Conservation (phyloP, 768 basidiomycete species). For the Mycena vitilis region DNA sequence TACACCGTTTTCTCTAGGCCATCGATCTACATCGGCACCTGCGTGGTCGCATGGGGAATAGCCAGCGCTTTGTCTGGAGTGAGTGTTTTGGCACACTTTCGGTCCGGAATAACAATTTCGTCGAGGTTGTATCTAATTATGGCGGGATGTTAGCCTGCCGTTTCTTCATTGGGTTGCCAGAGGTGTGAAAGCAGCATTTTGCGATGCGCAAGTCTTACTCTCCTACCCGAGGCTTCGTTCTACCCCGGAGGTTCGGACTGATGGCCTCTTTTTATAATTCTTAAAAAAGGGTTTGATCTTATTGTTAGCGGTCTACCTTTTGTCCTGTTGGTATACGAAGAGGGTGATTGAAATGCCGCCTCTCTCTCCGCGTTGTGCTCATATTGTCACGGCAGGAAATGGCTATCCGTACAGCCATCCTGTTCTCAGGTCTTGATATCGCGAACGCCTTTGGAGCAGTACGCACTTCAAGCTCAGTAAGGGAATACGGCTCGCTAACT, state of each 20-base stretch:
- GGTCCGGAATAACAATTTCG: background rate
- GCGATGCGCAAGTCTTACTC: background rate
- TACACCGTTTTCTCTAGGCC: slow-evolving; percentile 43
- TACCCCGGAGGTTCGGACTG: slow-evolving; percentile 59
- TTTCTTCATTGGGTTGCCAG: slow-evolving; percentile 72
- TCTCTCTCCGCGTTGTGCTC: background rate
- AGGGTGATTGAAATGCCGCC: slow-evolving; percentile 49
- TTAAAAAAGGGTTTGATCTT: background rate
- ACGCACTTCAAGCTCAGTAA: slow-evolving; percentile 35
- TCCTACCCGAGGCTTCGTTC: slow-evolving; percentile 60
- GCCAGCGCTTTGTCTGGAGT: slow-evolving; percentile 58
- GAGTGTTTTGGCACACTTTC: too few relatives aligned
- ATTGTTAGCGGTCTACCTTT: slow-evolving; percentile 47
- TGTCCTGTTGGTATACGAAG: slow-evolving; percentile 69
- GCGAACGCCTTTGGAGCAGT: slow-evolving; percentile 78
- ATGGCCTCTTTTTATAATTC: background rate
- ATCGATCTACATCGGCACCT: slow-evolving; percentile 56
- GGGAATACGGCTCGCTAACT: background rate
- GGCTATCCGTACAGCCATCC: slow-evolving; percentile 70
- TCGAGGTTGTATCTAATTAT: slow-evolving; percentile 48
- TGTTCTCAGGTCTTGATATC: slow-evolving; percentile 69
- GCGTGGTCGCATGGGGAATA: slow-evolving; percentile 58
- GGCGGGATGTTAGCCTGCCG: slow-evolving; percentile 67
- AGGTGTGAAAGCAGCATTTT: slow-evolving; percentile 45
- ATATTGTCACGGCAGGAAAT: slow-evolving; percentile 60